Conservation (phyloP, 2,329 filamentous ascomycete species). For the Penicillium sp. region DNA sequence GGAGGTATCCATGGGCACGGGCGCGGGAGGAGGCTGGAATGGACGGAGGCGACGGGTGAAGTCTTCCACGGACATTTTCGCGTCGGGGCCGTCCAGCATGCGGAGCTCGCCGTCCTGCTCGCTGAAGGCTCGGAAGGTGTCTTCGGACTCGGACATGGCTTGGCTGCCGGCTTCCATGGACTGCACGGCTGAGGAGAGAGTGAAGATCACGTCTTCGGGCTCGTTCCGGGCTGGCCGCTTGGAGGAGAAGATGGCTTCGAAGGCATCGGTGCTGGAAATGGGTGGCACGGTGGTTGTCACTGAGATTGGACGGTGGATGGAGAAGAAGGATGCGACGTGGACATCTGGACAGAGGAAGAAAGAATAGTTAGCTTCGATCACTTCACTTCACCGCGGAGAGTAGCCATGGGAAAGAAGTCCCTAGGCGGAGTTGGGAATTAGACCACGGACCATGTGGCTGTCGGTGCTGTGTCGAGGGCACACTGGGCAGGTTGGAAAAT, state of each 20-base stretch:
- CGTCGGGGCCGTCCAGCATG: conserved; percentile 52
- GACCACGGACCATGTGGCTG: conserved; percentile 45
- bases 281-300: conserved; percentile 77
- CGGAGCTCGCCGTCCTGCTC: conserved; percentile 40
- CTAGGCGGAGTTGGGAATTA: no score
- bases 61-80: conserved; percentile 65
- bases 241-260: conserved; percentile 77
- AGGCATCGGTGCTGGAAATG: conserved; percentile 66
- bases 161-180: conserved; percentile 42
- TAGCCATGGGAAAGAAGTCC: not conserved
- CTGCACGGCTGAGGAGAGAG: conserved; percentile 52
- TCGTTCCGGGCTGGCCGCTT: conserved; percentile 46
- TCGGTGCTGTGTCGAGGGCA: conserved; percentile 48
- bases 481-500: conserved; percentile 46
- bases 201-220: conserved; percentile 61
- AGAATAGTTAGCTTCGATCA: conserved; percentile 10
- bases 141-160: conserved; percentile 32
- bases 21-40: conserved; percentile 80
- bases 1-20: conserved; percentile 52
- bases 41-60: conserved; percentile 69
- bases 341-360: conserved; percentile 59
- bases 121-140: conserved; percentile 29
- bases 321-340: conserved; percentile 88
- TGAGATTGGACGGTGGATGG: conserved; percentile 89
- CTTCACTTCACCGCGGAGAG: not conserved